phyloP scores from a whole-genome alignment of 2,329 filamentous ascomycete genomes.

The Akanthomyces uredinophilus region DNA sequence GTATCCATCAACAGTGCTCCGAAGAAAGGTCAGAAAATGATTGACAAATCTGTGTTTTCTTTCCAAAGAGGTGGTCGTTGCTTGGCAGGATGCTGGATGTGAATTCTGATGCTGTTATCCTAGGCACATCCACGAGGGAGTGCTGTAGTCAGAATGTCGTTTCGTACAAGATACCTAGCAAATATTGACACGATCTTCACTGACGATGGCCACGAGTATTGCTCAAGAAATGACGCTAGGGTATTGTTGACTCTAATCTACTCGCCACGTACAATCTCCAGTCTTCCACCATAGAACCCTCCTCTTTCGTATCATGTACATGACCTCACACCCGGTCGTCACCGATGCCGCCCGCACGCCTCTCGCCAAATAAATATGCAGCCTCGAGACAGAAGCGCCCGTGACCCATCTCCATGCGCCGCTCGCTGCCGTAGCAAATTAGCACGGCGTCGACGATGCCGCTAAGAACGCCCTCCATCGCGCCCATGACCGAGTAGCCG shows the following conservation, averaged over 20 bases:
- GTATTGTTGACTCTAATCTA: neutral
- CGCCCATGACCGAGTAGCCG: constrained; percentile 86
- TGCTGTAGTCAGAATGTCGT: no score
- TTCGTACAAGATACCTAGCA: no score
- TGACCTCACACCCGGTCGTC: constrained; percentile 17
- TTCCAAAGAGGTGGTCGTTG: no score
- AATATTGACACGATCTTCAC: no score
- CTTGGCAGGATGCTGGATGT: no score
- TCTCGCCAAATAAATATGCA: constrained; percentile 76
- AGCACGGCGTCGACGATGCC: constrained; percentile 84
- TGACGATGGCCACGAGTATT: no score
- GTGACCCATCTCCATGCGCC: constrained; percentile 59
- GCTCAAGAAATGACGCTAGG: neutral
- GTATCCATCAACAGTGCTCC: no score
- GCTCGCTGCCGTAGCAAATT: constrained; percentile 91
- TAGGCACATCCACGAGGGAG: no score
- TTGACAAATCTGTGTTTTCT: no score
- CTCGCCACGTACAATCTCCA: neutral
- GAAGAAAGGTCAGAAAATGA: no score
- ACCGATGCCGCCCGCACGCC: constrained; percentile 27
- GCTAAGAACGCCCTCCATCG: constrained; percentile 82
- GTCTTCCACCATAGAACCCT: neutral
- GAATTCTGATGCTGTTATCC: no score
- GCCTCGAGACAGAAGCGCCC: constrained; percentile 89
- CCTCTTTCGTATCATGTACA: neutral